Evolutionary conservation across 2,329 filamentous ascomycete genomes (phyloP).

Genomic region (Colletotrichum viniferum): DNA sequence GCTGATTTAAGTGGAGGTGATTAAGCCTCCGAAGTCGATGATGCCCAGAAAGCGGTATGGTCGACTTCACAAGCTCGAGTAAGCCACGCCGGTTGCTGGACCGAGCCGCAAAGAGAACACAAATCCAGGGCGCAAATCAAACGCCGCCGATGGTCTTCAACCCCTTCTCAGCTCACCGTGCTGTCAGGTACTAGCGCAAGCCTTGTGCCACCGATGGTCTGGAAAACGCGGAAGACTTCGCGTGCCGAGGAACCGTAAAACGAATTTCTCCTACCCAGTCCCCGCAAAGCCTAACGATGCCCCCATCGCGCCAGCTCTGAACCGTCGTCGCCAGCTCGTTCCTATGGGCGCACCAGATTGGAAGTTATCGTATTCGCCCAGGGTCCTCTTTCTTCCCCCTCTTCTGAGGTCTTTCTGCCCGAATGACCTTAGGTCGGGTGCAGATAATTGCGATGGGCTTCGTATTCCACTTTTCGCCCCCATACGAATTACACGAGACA

Average conservation of each 20-base stretch:
- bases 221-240: constrained; percentile 1
- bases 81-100: not conserved
- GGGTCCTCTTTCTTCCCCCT: not conserved
- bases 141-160: not conserved
- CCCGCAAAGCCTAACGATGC: not conserved
- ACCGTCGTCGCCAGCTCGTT: not conserved
- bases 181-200: not conserved
- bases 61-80: not conserved
- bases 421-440: not conserved
- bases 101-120: not conserved
- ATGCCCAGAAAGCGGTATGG: not conserved
- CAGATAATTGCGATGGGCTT: not conserved
- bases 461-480: constrained; percentile 3
- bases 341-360: not conserved
- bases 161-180: not conserved
- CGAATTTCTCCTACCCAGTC: not conserved
- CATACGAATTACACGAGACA: not conserved
- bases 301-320: not conserved
- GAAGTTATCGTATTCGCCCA: not conserved
- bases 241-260: not conserved
- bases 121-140: not conserved
- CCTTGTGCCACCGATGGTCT: not conserved
- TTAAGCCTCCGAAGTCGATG: not conserved
- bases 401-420: not conserved
- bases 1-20: not conserved